Percentiles rank a stretch among this genome's conserved stretches.
Conservation (phyloP, 179 eudicot species). For the Spinacia oleracea region DNA sequence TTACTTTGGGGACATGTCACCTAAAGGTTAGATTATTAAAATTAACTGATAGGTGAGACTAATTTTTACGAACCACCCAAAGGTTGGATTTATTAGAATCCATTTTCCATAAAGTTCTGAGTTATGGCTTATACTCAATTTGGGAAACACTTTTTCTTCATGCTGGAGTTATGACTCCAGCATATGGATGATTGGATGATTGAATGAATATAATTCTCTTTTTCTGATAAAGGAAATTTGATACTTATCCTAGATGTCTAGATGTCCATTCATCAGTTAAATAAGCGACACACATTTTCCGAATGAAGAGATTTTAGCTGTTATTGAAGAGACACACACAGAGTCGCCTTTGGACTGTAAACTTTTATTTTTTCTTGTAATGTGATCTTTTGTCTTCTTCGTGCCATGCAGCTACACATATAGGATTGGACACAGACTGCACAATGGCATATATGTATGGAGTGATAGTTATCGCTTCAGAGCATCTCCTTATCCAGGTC, state of each 20-base stretch:
- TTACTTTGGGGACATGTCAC: too few relatives aligned
- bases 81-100: too few relatives aligned
- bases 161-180: not conserved
- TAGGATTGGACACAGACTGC: constrained; percentile 65
- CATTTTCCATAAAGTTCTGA: too few relatives aligned
- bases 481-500: constrained; percentile 93
- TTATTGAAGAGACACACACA: not conserved
- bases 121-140: not conserved
- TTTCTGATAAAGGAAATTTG: not conserved
- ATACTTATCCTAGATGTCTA: not conserved
- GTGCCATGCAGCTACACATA: constrained; percentile 57
- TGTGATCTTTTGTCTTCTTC: not conserved
- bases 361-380: not conserved
- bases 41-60: too few relatives aligned
- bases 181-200: not conserved
- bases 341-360: not conserved
- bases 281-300: not conserved
- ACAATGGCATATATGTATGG: constrained; percentile 61
- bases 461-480: constrained; percentile 55
- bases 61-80: too few relatives aligned
- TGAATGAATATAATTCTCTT: not conserved
- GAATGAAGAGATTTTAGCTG: not conserved
- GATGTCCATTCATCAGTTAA: not conserved
- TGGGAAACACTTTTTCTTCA: not conserved
- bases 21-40: too few relatives aligned